A percentile compares a stretch with the other conserved stretches of the same genome.
Evolutionary conservation across 1,284 basidiomycete genomes (phyloP).

Genomic region (Microbotryomycetes sp.): DNA sequence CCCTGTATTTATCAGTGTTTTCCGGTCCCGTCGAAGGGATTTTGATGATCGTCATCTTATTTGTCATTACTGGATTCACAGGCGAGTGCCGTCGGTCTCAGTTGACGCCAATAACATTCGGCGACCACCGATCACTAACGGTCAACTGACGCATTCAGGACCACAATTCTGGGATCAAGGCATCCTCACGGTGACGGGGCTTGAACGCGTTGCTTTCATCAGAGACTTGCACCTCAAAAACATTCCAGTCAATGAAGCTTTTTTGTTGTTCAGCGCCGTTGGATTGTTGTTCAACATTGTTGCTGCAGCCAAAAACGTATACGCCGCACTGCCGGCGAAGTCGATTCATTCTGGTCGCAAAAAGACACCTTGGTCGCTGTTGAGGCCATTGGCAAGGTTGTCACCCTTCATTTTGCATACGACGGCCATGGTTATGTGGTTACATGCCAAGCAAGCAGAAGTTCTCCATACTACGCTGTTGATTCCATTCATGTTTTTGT

Average conservation of each 20-base stretch:
- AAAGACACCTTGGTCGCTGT: constrained; percentile 39
- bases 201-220: constrained; percentile 52
- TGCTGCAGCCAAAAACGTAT: constrained; percentile 51
- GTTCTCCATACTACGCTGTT: constrained; percentile 56
- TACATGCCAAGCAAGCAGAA: constrained; percentile 48
- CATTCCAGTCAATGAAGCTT: constrained; percentile 73
- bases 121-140: too few species aligned
- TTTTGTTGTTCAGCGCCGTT: constrained; percentile 75
- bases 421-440: constrained; percentile 68
- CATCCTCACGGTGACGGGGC: constrained; percentile 56
- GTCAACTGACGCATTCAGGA: too few species aligned
- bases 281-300: constrained; percentile 75
- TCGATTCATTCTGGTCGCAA: too few species aligned
- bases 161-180: constrained; percentile 77
- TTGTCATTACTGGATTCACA: constrained; percentile 65
- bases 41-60: constrained; percentile 73
- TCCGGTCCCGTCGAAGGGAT: constrained; percentile 97
- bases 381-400: constrained; percentile 63
- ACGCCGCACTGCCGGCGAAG: constrained; percentile 47
- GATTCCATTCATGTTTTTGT: constrained; percentile 79
- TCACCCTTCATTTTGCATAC: constrained; percentile 71
- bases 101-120: too few species aligned
- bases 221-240: constrained; percentile 45
- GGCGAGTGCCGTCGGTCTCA: too few species aligned
- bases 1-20: constrained; percentile 83